Base-by-base conservation (phyloP, 768 basidiomycete species). In the Rhodocollybia butyracea region DNA sequence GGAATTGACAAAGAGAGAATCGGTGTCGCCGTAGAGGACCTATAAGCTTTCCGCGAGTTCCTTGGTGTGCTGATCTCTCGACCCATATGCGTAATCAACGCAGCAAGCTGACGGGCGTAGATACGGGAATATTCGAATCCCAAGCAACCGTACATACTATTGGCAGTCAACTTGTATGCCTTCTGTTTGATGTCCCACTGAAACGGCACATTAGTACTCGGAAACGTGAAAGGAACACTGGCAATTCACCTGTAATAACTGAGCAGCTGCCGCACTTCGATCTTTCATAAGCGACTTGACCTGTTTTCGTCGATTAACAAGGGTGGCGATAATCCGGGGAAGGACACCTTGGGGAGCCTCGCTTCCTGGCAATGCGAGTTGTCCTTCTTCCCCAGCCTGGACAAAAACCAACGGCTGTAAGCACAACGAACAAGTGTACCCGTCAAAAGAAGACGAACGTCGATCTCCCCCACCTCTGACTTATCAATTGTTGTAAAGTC, bases 91-190 rank as follows among this genome's bases (percentile, higher is more conserved):
- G 97, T 99, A 21, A 95, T 98, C 46, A 99, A 80, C 41, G 97
- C 94, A 15, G 97, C 97, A 19, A 99, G 83, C 0, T 95, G 94
- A 40, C 92, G 83, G 21, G 97, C 97, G 61, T 94, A 98, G 77
- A 98, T 98, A 47, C 97, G 78, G 10, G 97, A 98, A 62, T 94
- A 90, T 65, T 95, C 94, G 67, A 98, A 98, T 46, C 97, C 97
- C 21, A 99, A 86, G 77, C 97, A 99, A 15, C 97, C 97, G 70
- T 99, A 99, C 97, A 98, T 99, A 78, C 92, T 95, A 75, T 99
- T 98, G 46, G 97, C 97, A 3, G 97, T 99, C 31, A 98, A 84
- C 73, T 98, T 98, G 47, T 98, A 77, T 1, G 97, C 97, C 70
- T 91, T 87, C 63, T 99, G 97, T 66, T 94, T 94, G 74, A 98